These are phyloP conservation scores for Cystobasidium tubakii DNA, from an alignment of 768 basidiomycete genomes.

Conservation along the genomic window DNA sequence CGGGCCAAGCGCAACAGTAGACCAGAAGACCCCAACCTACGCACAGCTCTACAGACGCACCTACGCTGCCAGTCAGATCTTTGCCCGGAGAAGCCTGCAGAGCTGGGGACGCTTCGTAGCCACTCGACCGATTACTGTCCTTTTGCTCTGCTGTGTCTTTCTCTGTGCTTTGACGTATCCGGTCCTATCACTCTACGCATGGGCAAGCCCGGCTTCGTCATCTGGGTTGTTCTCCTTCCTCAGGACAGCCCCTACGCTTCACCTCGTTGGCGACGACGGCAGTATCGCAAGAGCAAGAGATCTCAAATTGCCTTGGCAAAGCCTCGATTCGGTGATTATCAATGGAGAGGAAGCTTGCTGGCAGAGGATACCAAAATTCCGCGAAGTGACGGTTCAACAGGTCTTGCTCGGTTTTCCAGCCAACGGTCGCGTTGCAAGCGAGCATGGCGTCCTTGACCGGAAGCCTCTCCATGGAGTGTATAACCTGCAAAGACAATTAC, in stretches of 20 bases:
- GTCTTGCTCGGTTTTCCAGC: conserved; percentile 15
- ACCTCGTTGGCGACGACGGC: conserved; percentile 28
- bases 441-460: conserved; percentile 37
- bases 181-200: conserved; percentile 35
- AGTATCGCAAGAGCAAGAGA: conserved; percentile 25
- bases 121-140: conserved; percentile 34
- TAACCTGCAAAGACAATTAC: conserved; percentile 18
- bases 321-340: conserved; percentile 15
- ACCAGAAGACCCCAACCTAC: neutral
- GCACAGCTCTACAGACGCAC: neutral
- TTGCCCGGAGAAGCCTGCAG: conserved; percentile 3
- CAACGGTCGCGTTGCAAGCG: conserved; percentile 21
- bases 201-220: conserved; percentile 23
- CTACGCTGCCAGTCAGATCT: conserved; percentile 19
- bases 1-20: neutral
- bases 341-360: conserved; percentile 35
- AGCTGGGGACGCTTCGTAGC: conserved; percentile 36
- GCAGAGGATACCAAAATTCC: conserved; percentile 36
- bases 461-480: conserved; percentile 14
- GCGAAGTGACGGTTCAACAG: conserved; percentile 33
- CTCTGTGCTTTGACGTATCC: conserved; percentile 35
- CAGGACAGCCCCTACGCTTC: conserved; percentile 14
- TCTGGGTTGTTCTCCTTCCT: conserved; percentile 18
- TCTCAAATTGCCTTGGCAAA: conserved; percentile 29
- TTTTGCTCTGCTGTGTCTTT: conserved; percentile 36